phyloP scores from a whole-genome alignment of 345 rosid species.

The Triadica sebifera region DNA sequence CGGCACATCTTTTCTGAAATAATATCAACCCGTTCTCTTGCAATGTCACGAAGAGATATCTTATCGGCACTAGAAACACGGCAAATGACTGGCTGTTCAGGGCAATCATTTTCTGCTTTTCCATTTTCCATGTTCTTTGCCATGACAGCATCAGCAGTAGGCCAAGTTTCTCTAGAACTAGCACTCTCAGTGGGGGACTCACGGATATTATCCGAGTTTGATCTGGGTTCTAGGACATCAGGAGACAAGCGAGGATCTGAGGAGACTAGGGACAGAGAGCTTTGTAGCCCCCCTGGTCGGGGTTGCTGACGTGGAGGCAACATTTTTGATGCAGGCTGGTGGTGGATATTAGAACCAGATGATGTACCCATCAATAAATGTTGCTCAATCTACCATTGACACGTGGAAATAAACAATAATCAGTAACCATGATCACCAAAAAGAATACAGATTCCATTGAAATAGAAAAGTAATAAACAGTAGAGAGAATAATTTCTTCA shows the following conservation, averaged over 20 bases:
- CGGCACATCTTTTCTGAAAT: slow-evolving; percentile 73
- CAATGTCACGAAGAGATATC: slow-evolving; percentile 75
- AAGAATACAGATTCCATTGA: background rate
- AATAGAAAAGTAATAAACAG: background rate
- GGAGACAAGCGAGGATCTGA: slow-evolving; percentile 65
- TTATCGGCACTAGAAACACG: slow-evolving; percentile 67
- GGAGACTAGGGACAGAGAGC: slow-evolving; percentile 63
- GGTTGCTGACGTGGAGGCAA: slow-evolving; percentile 90
- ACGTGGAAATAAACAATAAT: background rate
- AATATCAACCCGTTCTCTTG: slow-evolving; percentile 78
- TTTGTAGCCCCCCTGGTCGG: slow-evolving; percentile 53
- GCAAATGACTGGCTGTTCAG: slow-evolving; percentile 63
- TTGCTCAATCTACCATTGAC: slow-evolving; percentile 1
- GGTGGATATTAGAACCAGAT: slow-evolving; percentile 78
- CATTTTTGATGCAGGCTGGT: slow-evolving; percentile 62
- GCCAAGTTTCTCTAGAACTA: slow-evolving; percentile 95
- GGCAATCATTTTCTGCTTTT: slow-evolving; percentile 61
- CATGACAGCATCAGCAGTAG: slow-evolving; percentile 56
- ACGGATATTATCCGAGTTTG: slow-evolving; percentile 65
- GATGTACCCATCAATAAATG: slow-evolving; percentile 70
- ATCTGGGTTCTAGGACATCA: slow-evolving; percentile 57
- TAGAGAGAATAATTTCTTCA: background rate
- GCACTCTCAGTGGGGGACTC: slow-evolving; percentile 99
- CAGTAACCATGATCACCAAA: background rate
- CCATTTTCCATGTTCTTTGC: slow-evolving; percentile 69